Conservation (phyloP, 2,329 filamentous ascomycete species). For the Talaromyces amestolkiae region DNA sequence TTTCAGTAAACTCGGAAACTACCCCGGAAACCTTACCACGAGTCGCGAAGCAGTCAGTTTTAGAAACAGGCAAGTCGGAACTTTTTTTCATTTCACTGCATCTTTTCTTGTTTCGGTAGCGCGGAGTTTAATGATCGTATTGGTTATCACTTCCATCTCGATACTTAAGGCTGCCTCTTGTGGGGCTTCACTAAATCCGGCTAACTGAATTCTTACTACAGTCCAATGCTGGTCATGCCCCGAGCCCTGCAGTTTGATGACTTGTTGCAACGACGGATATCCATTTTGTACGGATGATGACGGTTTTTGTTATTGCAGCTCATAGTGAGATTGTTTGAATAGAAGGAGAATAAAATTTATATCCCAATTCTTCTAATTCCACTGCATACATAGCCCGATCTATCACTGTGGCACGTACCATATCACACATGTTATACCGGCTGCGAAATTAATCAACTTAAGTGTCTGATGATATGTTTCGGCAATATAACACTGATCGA, state of each 20-base stretch:
- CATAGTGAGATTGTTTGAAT: conserved; percentile 7
- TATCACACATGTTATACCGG: neutral
- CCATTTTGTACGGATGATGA: conserved; percentile 14
- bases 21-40: neutral
- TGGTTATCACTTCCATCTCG: neutral
- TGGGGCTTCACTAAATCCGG: neutral
- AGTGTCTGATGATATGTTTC: neutral
- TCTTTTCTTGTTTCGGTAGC: neutral
- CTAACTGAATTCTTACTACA: neutral
- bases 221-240: conserved; percentile 18
- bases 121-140: neutral
- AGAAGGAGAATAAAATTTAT: too few species aligned
- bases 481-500: neutral
- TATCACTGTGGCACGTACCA: neutral
- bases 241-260: conserved; percentile 17
- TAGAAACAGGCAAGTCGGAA: neutral
- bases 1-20: neutral
- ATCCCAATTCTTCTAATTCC: neutral
- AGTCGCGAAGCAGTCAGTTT: neutral
- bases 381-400: neutral
- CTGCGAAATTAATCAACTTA: neutral
- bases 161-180: neutral
- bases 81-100: neutral
- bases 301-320: conserved; percentile 16
- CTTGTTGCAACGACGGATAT: conserved; percentile 17